Evolutionary conservation across 2,329 filamentous ascomycete species (phyloP).

Genomic region (Aspergillus luchuensis): DNA sequence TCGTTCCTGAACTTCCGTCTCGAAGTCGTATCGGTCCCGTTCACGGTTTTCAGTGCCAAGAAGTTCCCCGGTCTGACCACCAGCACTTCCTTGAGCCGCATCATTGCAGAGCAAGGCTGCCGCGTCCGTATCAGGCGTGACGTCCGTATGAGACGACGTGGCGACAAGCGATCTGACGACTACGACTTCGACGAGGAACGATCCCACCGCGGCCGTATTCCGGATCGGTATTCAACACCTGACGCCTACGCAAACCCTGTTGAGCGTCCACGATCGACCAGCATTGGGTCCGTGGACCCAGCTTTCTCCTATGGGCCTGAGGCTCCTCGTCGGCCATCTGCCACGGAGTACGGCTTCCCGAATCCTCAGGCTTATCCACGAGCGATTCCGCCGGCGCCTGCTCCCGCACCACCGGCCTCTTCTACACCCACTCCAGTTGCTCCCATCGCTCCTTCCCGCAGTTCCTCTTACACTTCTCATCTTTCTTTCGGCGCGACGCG

Average conservation of each 20-base stretch:
- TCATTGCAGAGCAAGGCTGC: conserved; percentile 94
- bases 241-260: conserved; percentile 50
- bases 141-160: conserved; percentile 84
- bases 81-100: conserved; percentile 84
- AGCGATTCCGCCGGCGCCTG: conserved; percentile 40
- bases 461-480: conserved; percentile 41
- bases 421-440: conserved; percentile 35
- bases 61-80: conserved; percentile 94
- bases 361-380: conserved; percentile 38
- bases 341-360: conserved; percentile 46
- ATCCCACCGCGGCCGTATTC: conserved; percentile 44
- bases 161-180: conserved; percentile 67
- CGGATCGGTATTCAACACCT: conserved; percentile 54
- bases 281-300: conserved; percentile 59
- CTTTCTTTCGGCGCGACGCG: conserved; percentile 46
- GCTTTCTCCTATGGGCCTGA: conserved; percentile 46
- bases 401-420: conserved; percentile 33
- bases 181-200: conserved; percentile 67
- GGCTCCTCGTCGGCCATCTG: conserved; percentile 51
- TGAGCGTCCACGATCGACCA: conserved; percentile 62
- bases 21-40: conserved; percentile 84
- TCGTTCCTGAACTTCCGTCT: conserved; percentile 78
- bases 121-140: conserved; percentile 94
- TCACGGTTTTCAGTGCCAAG: conserved; percentile 93
- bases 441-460: conserved; percentile 25